Evolutionary conservation across 2,329 filamentous ascomycete genomes (phyloP).

Genomic region (Fusarium sp.): DNA sequence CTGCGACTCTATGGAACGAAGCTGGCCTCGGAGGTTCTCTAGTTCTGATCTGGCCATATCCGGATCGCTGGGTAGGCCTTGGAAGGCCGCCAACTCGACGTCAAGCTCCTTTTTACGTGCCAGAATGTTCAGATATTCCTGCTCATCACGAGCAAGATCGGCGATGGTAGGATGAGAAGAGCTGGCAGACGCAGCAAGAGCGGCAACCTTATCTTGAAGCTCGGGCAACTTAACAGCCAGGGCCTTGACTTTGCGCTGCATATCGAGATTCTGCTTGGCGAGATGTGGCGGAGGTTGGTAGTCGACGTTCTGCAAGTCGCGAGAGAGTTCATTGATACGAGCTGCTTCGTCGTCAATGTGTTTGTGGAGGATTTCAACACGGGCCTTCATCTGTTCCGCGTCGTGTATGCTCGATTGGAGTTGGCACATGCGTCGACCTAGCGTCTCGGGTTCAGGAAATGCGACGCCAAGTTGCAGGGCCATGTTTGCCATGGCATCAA

Average conservation of each 20-base stretch:
- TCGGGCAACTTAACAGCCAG: conserved; percentile 74
- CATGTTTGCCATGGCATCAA: conserved; percentile 67
- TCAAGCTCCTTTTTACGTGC: conserved; percentile 70
- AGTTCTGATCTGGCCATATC: conserved; percentile 77
- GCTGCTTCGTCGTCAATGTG: conserved; percentile 65
- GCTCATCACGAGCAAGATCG: conserved; percentile 68
- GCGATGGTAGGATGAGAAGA: conserved; percentile 63
- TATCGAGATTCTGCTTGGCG: conserved; percentile 77
- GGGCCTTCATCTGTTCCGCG: conserved; percentile 65
- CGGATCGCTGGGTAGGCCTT: conserved; percentile 77
- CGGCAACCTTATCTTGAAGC: conserved; percentile 60
- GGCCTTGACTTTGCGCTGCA: conserved; percentile 76
- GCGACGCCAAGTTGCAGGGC: conserved; percentile 62
- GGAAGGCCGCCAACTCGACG: conserved; percentile 71
- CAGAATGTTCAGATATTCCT: conserved; percentile 67
- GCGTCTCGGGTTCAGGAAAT: conserved; percentile 58
- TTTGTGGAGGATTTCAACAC: conserved; percentile 66
- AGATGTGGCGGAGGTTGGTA: conserved; percentile 69
- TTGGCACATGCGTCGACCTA: conserved; percentile 65
- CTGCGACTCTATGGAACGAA: conserved; percentile 68
- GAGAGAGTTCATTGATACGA: conserved; percentile 53
- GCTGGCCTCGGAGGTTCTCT: conserved; percentile 71
- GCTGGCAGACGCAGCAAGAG: conserved; percentile 51
- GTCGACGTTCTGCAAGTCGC: conserved; percentile 55
- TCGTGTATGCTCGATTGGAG: conserved; percentile 66